Evolutionary conservation across 768 basidiomycete genomes (phyloP), one percentile per base, ranked within the genome.

Genomic region (Pleurotus citrinopileatus): DNA sequence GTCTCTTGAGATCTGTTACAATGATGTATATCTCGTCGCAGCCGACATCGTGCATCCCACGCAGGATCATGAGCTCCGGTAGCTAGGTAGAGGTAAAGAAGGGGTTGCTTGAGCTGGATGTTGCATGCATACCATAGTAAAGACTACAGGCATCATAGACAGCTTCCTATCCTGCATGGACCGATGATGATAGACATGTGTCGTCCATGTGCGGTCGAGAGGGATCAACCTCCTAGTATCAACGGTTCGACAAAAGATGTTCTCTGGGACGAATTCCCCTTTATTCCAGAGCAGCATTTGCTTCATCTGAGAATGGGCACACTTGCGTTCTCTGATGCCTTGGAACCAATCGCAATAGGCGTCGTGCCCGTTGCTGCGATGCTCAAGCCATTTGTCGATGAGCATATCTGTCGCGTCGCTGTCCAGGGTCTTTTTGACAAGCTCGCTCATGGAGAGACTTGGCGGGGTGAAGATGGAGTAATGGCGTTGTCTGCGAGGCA

Each of bases 321-420:
- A 76, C 60, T 79, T 84, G 52, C 85, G 77, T 61, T 87, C 85
- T 48, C 87, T 76, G 9, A 87, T 79, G 54, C 80, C 81, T 57
- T 75, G 76, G 60, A 90, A 90, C 88, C 88, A 90, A 52, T 88
- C 86, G 67, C 81, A 80, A 65, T 89, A 89, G 42, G 82, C 78
- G 71, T 88, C 85, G 57, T 86, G 82, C 9, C 72, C 73, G 48
- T 65, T 65, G 40, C 73, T 74, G 62, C 81, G 80, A 63, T 89
- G 86, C 64, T 89, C 86, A 42, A 90, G 84, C 88, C 88, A 90
- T 66, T 84, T 87, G 75, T 90, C 86, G 70, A 90, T 89, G 60
- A 90, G 82, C 72, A 82, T 76, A 71, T 88, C 86, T 1, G 87
- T 88, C 15, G 83, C 78, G 59, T 87, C 84, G 71, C 87, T 83